Conservation (phyloP, 2,329 filamentous ascomycete species). For the Xylariaceae sp. region DNA sequence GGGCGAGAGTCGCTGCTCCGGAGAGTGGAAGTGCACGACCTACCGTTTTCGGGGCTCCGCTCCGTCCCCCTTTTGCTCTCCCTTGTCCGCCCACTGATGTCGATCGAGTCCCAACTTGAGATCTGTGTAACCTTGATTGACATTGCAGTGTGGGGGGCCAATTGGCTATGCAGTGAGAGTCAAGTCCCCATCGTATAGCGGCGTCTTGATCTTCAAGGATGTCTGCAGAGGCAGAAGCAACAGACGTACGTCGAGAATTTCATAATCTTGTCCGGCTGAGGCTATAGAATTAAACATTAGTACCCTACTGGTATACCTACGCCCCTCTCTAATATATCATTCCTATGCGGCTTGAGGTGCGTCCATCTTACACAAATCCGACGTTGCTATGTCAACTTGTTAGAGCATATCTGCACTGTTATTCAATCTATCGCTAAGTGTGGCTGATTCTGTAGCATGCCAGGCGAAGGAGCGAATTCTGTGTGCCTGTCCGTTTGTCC, state of each 20-base stretch:
- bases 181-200: neutral
- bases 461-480: neutral
- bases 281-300: neutral
- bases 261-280: neutral
- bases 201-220: neutral
- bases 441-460: slow-evolving; percentile 5
- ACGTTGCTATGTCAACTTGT: neutral
- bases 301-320: neutral
- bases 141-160: neutral
- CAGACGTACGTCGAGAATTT: neutral
- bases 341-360: neutral
- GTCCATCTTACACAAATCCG: neutral
- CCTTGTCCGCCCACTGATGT: neutral
- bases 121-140: neutral
- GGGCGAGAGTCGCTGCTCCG: neutral
- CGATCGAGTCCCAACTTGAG: neutral
- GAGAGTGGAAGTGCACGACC: neutral
- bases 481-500: neutral
- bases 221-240: neutral
- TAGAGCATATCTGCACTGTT: neutral
- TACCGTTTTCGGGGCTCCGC: neutral
- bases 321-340: neutral
- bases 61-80: neutral
- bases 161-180: neutral
- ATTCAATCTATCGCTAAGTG: neutral